Evolutionary conservation across 2,329 filamentous ascomycete species (phyloP), one percentile per base, ranked within the genome.

Genomic region (Aaosphaeria pasadenensis): DNA sequence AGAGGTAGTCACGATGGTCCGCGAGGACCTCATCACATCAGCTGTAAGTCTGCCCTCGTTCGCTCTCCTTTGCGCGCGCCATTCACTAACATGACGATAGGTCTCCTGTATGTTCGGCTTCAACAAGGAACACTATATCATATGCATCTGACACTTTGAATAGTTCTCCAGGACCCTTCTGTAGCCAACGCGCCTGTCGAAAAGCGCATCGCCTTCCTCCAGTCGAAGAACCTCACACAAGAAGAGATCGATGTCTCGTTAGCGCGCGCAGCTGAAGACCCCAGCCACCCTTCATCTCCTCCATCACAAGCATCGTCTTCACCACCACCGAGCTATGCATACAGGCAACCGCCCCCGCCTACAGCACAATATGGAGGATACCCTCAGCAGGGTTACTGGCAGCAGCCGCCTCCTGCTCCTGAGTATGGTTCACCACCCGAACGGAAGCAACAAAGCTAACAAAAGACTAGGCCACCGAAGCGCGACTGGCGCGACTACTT

Each of bases 401-500:
- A 79, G 56, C 74, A 79, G 55, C 74, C 73, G 28, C 77, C 78
- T 32, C 77, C 78, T 24, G 17, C 17, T 31, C 80, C 78, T 55
- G 78, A 82, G 76, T 78, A 69, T 62, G 75, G 33, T 9, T 36
- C 17, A 24, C 17, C 17, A 24, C 17, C 17, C 17, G 2, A 24
- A 24, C 17, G 17, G 17, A 24, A 24, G 17, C 11, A 17, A 42
- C 35, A 53, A 57, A 39, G 46, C 63, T 64, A 48, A 67, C 46
- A 29, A 4, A 4, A 6, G 6, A 1, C 43, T 6, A 71, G 68
- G 46, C 63, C 84, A 2, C 91, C 91, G 3, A 86, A 84, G 66
- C 80, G 94, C 64, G 94, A 99, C 73, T 99, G 94, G 94, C 83
- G 95, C 52, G 94, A 99, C 68, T 97, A 91, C 88, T 99, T 99